phyloP scores from a whole-genome alignment of 129 eudicot species.

The Apium graveolens region DNA sequence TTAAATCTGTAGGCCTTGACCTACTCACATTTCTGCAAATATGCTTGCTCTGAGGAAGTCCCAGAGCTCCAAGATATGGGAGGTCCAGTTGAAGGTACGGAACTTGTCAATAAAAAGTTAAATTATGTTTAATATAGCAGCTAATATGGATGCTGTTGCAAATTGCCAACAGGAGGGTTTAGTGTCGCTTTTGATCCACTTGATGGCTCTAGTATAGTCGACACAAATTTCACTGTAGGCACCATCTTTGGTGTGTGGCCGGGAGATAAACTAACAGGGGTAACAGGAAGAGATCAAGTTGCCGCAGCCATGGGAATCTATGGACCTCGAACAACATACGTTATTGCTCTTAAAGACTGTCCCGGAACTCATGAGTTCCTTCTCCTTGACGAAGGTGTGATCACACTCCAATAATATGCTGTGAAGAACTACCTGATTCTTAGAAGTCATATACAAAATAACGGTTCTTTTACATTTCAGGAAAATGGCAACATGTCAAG shows the following conservation, averaged over 20 bases:
- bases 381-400: constrained; percentile 91
- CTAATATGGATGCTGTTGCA: background rate
- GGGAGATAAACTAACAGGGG: constrained; percentile 88
- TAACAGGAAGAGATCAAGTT: constrained; percentile 84
- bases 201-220: constrained; percentile 97
- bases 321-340: constrained; percentile 95
- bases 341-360: constrained; percentile 70
- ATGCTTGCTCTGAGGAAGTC: constrained; percentile 98
- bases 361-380: constrained; percentile 97
- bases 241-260: constrained; percentile 99
- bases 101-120: background rate
- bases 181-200: constrained; percentile 99
- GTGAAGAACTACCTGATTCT: background rate
- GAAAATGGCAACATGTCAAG: constrained; percentile 99
- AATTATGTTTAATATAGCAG: background rate
- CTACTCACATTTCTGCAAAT: constrained; percentile 94
- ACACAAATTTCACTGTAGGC: constrained; percentile 96
- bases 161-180: constrained; percentile 63
- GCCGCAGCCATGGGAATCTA: constrained; percentile 99
- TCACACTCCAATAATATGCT: background rate
- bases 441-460: background rate
- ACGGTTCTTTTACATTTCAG: constrained; percentile 19
- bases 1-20: constrained; percentile 54
- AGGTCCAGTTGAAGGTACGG: constrained; percentile 83
- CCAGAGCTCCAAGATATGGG: constrained; percentile 99